phyloP scores from a whole-genome alignment of 2,329 filamentous ascomycete genomes.

The Polychaeton citri region DNA sequence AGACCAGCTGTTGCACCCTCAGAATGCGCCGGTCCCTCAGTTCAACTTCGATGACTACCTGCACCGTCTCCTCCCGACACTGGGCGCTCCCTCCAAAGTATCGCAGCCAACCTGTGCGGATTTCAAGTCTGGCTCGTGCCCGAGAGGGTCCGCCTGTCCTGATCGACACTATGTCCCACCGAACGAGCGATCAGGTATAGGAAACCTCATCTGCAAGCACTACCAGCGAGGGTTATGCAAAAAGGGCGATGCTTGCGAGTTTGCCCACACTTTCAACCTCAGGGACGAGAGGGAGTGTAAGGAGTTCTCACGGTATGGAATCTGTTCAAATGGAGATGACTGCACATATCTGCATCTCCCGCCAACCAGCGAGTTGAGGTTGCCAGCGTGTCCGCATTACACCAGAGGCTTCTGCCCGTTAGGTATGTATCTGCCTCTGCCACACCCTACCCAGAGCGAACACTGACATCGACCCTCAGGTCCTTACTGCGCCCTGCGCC shows the following conservation, averaged over 20 bases:
- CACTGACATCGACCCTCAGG: too few species aligned
- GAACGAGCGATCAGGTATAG: slow-evolving; percentile 23
- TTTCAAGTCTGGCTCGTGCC: slow-evolving; percentile 75
- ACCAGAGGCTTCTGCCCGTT: slow-evolving; percentile 89
- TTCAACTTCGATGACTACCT: slow-evolving; percentile 24
- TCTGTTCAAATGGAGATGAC: slow-evolving; percentile 93
- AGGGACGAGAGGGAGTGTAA: slow-evolving; percentile 98
- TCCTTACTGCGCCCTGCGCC: slow-evolving; percentile 74
- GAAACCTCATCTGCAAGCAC: slow-evolving; percentile 86
- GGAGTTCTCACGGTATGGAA: slow-evolving; percentile 84
- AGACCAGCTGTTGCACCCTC: slow-evolving; percentile 19
- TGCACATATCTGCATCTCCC: slow-evolving; percentile 46
- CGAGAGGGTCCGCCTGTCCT: slow-evolving; percentile 68
- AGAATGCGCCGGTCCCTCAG: slow-evolving; percentile 11
- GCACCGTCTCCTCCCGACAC: slow-evolving; percentile 14
- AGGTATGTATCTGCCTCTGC: slow-evolving; percentile 30
- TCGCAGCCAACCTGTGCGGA: slow-evolving; percentile 63
- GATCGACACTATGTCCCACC: slow-evolving; percentile 58
- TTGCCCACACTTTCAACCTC: slow-evolving; percentile 96
- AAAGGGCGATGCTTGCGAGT: slow-evolving; percentile 93
- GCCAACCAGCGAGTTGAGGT: slow-evolving; percentile 46
- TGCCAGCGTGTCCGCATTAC: slow-evolving; percentile 69
- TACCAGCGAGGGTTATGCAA: slow-evolving; percentile 96
- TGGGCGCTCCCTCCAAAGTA: slow-evolving; percentile 22
- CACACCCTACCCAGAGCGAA: too few species aligned